Base-by-base conservation (phyloP, 805 yeast species). In the Monosporozyma aerobia region DNA sequence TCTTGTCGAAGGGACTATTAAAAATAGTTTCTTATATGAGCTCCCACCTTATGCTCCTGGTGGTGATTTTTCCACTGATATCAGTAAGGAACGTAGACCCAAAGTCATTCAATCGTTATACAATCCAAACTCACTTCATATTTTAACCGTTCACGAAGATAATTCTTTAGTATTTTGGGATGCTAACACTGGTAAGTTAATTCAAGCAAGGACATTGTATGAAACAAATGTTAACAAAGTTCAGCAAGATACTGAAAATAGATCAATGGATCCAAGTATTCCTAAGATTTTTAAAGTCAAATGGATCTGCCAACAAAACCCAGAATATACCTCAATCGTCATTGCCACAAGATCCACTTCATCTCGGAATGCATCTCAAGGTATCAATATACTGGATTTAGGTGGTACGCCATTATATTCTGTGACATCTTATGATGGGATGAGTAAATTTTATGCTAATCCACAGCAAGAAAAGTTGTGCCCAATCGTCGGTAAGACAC, bases 151-250 rank as follows among this genome's bases (percentile, higher is more conserved):
- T 2, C 95, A 92, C 67, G 82, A 73, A 23, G 96, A 90, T 62
- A 92, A 92, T 51, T 79, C 95, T 0, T 62, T 94, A 39, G 96
- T 81, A 1, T 94, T 94, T 63, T 94, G 98, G 97, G 99, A 94
- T 67, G 85, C 88, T 1, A 76, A 81, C 33, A 82, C 82, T 39
- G 97, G 95, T 0, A 79, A 80, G 14, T 69, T 81, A 45, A 72
- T 94, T 13, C 82, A 82, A 51, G 94, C 97, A 0, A 77, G 97
- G 58, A 77, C 87, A 1, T 55, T 85, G 4, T 77, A 77, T 55
- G 95, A 87, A 49, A 73, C 81, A 2, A 78, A 80, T 51, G 78
- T 89, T 8, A 83, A 87, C 60, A 63, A 68, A 22, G 82, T 85
- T 3, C 73, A 61, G 54, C 35, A 53, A 23, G 60, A 62, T 55